Percentiles rank a stretch among this genome's conserved stretches.
These are phyloP conservation scores for Dalbergia oliveri DNA, from an alignment of 306 rosid species.

Conservation along the genomic window DNA sequence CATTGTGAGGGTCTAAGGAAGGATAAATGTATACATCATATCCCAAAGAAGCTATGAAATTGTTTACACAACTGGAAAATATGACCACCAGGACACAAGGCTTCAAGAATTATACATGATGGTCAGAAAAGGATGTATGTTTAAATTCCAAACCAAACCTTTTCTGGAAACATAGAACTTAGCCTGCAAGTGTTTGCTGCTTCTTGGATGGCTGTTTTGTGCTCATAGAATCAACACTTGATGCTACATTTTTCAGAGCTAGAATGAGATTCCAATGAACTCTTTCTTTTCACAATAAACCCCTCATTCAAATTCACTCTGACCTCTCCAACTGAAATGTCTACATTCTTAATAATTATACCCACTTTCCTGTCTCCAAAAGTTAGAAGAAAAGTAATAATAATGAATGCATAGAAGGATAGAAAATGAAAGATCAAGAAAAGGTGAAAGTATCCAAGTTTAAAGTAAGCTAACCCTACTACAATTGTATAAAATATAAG, in stretches of 20 bases:
- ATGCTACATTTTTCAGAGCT: conserved; percentile 53
- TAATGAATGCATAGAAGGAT: conserved; percentile 12
- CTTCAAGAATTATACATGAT: conserved; percentile 15
- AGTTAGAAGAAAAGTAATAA: conserved; percentile 38
- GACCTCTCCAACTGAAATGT: conserved; percentile 67
- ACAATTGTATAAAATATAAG: neutral
- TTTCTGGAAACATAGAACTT: conserved; percentile 76
- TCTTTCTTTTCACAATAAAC: conserved; percentile 67
- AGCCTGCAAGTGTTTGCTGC: conserved; percentile 55
- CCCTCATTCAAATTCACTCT: conserved; percentile 80
- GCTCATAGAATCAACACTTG: conserved; percentile 57
- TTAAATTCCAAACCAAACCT: conserved; percentile 73
- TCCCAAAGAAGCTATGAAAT: neutral
- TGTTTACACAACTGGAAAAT: neutral
- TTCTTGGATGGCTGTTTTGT: conserved; percentile 58
- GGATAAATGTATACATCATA: neutral
- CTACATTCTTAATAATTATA: conserved; percentile 70
- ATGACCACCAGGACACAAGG: neutral
- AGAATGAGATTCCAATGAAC: conserved; percentile 60
- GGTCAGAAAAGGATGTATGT: conserved; percentile 1
- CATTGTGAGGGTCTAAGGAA: neutral
- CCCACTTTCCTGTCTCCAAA: conserved; percentile 82
- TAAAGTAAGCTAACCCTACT: conserved; percentile 16
- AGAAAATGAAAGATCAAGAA: conserved; percentile 38
- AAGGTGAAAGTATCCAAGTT: conserved; percentile 3